Conservation (phyloP, 768 basidiomycete genomes). For the Mycena haematopus region DNA sequence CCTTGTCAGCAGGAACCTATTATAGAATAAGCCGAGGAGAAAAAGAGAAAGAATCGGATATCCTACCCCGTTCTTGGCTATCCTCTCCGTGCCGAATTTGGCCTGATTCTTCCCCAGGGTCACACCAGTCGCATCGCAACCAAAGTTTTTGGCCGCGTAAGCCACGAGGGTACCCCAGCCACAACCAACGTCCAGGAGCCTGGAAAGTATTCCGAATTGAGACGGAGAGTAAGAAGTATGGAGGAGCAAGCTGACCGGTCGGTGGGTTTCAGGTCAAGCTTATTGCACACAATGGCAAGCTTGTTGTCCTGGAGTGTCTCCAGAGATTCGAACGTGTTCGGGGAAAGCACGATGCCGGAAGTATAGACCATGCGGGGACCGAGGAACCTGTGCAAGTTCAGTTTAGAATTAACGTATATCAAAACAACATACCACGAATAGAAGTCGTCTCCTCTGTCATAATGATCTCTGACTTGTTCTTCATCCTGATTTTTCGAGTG, state of each 20-base stretch:
- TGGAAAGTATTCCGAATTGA: slow-evolving; percentile 33
- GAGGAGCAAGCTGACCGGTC: slow-evolving; percentile 59
- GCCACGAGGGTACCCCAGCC: slow-evolving; percentile 97
- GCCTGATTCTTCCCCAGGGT: slow-evolving; percentile 93
- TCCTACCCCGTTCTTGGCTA: slow-evolving; percentile 76
- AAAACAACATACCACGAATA: slow-evolving; percentile 73
- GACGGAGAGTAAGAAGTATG: background rate
- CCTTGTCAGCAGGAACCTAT: slow-evolving; percentile 65
- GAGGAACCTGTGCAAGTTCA: slow-evolving; percentile 68
- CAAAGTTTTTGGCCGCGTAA: slow-evolving; percentile 96
- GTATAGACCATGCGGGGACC: slow-evolving; percentile 98
- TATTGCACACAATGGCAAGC: slow-evolving; percentile 92
- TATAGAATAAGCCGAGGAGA: slow-evolving; percentile 2
- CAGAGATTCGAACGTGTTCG: slow-evolving; percentile 77
- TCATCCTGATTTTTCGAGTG: slow-evolving; percentile 94
- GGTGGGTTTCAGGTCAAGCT: slow-evolving; percentile 85
- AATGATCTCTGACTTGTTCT: slow-evolving; percentile 94
- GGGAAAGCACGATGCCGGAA: slow-evolving; percentile 82
- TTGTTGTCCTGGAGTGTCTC: slow-evolving; percentile 99
- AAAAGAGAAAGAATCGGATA: slow-evolving; percentile 9
- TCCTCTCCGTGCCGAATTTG: slow-evolving; percentile 89
- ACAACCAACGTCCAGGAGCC: slow-evolving; percentile 84
- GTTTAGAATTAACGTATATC: background rate
- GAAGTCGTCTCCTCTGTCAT: slow-evolving; percentile 97
- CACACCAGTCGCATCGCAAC: slow-evolving; percentile 94